A percentile compares a stretch with the other conserved stretches of the same genome.
phyloP scores from a whole-genome alignment of 129 eudicot genomes.

The Flaveria linearis region DNA sequence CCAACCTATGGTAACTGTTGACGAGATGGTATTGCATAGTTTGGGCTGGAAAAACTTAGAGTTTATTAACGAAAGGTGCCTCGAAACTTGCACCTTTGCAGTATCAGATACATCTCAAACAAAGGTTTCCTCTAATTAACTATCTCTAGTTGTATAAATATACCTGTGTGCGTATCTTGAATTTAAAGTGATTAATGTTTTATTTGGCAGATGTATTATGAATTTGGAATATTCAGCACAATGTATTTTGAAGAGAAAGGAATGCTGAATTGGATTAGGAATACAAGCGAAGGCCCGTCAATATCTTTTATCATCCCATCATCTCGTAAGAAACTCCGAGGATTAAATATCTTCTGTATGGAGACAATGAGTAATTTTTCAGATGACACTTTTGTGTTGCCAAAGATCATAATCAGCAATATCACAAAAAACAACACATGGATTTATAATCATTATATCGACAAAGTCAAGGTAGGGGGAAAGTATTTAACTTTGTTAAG shows the following conservation, averaged over 20 bases:
- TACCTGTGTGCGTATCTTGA: not conserved
- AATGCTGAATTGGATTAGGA: slow-evolving; percentile 13
- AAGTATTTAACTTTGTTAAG: slow-evolving; percentile 8
- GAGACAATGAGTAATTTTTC: not conserved
- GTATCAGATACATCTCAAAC: not conserved
- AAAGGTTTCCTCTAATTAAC: slow-evolving; percentile 7
- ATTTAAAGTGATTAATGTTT: not conserved
- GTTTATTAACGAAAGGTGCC: not conserved
- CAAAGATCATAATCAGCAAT: slow-evolving; percentile 10
- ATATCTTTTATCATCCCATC: slow-evolving; percentile 23
- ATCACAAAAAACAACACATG: slow-evolving; percentile 14
- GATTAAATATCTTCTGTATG: slow-evolving; percentile 11
- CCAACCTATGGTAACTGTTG: slow-evolving; percentile 13
- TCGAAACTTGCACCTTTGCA: not conserved
- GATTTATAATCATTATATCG: slow-evolving; percentile 12
- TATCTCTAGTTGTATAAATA: not conserved
- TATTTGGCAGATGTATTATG: slow-evolving; percentile 25
- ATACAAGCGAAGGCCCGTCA: slow-evolving; percentile 17
- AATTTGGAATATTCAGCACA: slow-evolving; percentile 30
- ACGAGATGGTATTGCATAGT: not conserved
- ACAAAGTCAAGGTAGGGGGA: not conserved
- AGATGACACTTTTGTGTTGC: not conserved
- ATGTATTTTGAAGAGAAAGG: not conserved
- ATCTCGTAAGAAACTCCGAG: slow-evolving; percentile 11
- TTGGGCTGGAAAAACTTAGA: slow-evolving; percentile 18